phyloP scores from a whole-genome alignment of 1,284 basidiomycete species.

The Inonotus obliquus region DNA sequence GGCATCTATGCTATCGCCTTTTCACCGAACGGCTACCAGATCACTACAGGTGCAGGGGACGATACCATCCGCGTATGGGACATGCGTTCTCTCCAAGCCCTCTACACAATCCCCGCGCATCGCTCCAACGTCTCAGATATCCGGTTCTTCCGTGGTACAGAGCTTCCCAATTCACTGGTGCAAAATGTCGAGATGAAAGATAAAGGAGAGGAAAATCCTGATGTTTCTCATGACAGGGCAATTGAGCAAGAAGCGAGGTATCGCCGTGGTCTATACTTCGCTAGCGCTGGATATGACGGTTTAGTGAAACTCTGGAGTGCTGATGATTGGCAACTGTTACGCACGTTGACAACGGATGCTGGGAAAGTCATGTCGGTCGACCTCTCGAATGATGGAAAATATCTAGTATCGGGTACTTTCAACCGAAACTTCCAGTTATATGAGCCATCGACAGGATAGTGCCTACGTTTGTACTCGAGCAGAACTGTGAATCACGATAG shows the following conservation, averaged over 20 bases:
- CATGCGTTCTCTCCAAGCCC: constrained; percentile 82
- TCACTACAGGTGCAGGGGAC: constrained; percentile 94
- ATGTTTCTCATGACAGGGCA: constrained; percentile 22
- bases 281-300: constrained; percentile 92
- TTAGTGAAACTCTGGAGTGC: constrained; percentile 96
- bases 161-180: constrained; percentile 29
- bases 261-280: constrained; percentile 87
- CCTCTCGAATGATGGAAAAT: constrained; percentile 75
- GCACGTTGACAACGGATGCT: constrained; percentile 86
- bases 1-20: constrained; percentile 91
- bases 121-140: constrained; percentile 92
- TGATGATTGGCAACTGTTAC: constrained; percentile 94
- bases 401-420: constrained; percentile 87
- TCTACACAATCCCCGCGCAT: constrained; percentile 98
- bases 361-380: constrained; percentile 99
- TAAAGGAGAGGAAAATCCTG: constrained; percentile 27
- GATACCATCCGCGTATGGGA: constrained; percentile 99
- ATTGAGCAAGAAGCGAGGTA: constrained; percentile 64
- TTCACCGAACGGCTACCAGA: constrained; percentile 97
- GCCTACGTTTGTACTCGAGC: background rate
- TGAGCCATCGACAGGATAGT: constrained; percentile 51
- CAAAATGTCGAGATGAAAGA: constrained; percentile 37
- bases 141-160: constrained; percentile 79
- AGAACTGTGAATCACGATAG: too few relatives aligned
- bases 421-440: constrained; percentile 93